phyloP scores from a whole-genome alignment of 768 basidiomycete species.

The Auricularia auricula-judae region DNA sequence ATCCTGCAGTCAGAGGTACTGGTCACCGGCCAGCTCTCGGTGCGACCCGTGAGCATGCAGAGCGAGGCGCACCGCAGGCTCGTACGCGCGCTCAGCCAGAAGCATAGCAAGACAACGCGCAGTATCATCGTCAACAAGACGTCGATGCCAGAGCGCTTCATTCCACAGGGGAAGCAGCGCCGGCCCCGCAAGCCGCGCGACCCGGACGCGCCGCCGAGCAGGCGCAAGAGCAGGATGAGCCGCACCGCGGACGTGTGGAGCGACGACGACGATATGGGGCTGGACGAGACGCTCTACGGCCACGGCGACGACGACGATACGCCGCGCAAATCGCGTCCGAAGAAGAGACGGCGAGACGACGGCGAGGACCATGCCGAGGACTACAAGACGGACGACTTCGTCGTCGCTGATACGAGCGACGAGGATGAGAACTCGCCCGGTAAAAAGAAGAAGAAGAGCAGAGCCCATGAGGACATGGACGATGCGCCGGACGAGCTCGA shows the following conservation, averaged over 20 bases:
- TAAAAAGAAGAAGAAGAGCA: conserved; percentile 26
- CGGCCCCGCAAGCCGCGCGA: not conserved
- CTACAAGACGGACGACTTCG: conserved; percentile 78
- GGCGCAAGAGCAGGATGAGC: conserved; percentile 25
- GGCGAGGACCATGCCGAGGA: conserved; percentile 49
- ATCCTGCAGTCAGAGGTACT: conserved; percentile 81
- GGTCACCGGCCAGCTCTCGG: conserved; percentile 71
- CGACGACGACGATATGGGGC: conserved; percentile 43
- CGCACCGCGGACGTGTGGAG: conserved; percentile 42
- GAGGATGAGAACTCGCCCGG: conserved; percentile 33
- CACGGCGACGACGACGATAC: conserved; percentile 28
- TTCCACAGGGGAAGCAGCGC: conserved; percentile 41
- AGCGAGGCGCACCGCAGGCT: conserved; percentile 83
- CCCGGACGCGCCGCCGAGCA: not conserved
- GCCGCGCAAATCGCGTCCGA: conserved; percentile 23
- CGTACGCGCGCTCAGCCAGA: conserved; percentile 76
- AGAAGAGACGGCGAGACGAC: conserved; percentile 31
- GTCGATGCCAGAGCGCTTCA: conserved; percentile 47
- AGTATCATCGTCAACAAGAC: conserved; percentile 66
- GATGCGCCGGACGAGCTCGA: conserved; percentile 65
- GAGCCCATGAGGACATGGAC: conserved; percentile 31
- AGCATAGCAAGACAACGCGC: conserved; percentile 70
- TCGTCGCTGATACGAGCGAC: conserved; percentile 69
- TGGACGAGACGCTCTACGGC: conserved; percentile 14
- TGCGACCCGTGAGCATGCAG: conserved; percentile 84